These are phyloP conservation scores for Aspergillus chevalieri DNA, from an alignment of 2,329 filamentous ascomycete species.

Conservation along the genomic window DNA sequence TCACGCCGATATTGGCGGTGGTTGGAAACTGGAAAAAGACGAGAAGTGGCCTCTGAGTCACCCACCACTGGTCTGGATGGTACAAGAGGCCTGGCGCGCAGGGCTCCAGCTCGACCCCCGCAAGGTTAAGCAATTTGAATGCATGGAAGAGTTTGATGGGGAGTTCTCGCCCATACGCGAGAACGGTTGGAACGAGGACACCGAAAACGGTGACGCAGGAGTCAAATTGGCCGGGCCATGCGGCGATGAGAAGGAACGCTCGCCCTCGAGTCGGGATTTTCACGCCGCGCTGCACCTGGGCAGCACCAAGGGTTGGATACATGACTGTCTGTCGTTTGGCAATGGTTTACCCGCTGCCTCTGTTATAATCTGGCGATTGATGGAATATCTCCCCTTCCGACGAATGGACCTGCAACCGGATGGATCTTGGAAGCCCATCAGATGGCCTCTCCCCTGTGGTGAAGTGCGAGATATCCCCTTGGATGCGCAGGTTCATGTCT, in stretches of 20 bases:
- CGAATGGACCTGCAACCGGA: constrained; percentile 70
- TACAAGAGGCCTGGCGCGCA: constrained; percentile 57
- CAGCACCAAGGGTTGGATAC: constrained; percentile 50
- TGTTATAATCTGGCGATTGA: constrained; percentile 65
- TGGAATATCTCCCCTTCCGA: constrained; percentile 77
- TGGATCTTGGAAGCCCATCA: constrained; percentile 71
- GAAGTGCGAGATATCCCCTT: constrained; percentile 71
- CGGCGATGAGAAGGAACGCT: constrained; percentile 17
- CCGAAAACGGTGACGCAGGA: constrained; percentile 3
- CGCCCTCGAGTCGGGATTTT: constrained; percentile 41
- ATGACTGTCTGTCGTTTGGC: constrained; percentile 64
- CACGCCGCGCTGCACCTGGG: constrained; percentile 55
- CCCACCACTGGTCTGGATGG: constrained; percentile 65
- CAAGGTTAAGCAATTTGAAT: constrained; percentile 62
- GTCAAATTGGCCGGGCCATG: constrained; percentile 4
- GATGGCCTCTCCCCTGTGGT: constrained; percentile 71
- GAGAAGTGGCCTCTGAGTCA: constrained; percentile 59
- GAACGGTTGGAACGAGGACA: constrained; percentile 6
- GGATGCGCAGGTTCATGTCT: constrained; percentile 64
- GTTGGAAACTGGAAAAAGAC: constrained; percentile 56
- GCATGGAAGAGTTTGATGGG: constrained; percentile 43
- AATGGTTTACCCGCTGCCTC: constrained; percentile 52
- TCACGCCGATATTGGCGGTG: constrained; percentile 73
- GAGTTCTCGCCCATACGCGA: constrained; percentile 31
- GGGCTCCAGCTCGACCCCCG: constrained; percentile 65